Evolutionary conservation across 2,329 filamentous ascomycete genomes (phyloP).

Genomic region (Parafenestella ontariensis): DNA sequence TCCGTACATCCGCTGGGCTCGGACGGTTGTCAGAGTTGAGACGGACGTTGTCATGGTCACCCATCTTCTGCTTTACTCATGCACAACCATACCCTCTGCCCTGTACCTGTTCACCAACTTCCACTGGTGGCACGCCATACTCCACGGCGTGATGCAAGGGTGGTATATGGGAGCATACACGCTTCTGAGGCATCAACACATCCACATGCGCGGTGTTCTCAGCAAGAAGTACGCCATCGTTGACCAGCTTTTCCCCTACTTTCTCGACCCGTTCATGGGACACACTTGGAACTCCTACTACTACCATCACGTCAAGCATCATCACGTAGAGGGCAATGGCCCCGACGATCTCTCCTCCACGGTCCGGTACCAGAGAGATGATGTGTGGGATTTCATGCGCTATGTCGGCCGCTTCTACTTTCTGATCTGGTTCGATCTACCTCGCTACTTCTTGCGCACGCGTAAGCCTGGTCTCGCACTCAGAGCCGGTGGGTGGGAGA

Average conservation of each 20-base stretch:
- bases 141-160: slow-evolving; percentile 70
- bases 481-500: slow-evolving; percentile 68
- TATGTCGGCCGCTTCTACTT: slow-evolving; percentile 78
- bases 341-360: slow-evolving; percentile 79
- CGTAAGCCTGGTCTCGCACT: slow-evolving; percentile 62
- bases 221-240: slow-evolving; percentile 62
- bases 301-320: slow-evolving; percentile 86
- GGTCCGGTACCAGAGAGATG: slow-evolving; percentile 77
- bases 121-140: slow-evolving; percentile 69
- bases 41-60: slow-evolving; percentile 82
- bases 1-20: slow-evolving; percentile 66
- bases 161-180: slow-evolving; percentile 78
- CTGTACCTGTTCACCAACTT: slow-evolving; percentile 70
- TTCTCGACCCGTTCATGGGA: slow-evolving; percentile 78
- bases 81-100: slow-evolving; percentile 73
- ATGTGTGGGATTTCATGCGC: slow-evolving; percentile 68
- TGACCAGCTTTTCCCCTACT: slow-evolving; percentile 73
- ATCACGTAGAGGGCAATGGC: slow-evolving; percentile 82
- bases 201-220: slow-evolving; percentile 76
- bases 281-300: slow-evolving; percentile 88
- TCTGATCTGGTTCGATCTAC: slow-evolving; percentile 76
- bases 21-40: slow-evolving; percentile 65
- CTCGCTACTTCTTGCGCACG: slow-evolving; percentile 73
- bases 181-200: slow-evolving; percentile 84
- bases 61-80: slow-evolving; percentile 75